Evolutionary conservation across 495 filamentous ascomycete genomes (phyloP), one percentile per base, ranked within the genome.

Genomic region (Podospora bellae-mahoneyi): DNA sequence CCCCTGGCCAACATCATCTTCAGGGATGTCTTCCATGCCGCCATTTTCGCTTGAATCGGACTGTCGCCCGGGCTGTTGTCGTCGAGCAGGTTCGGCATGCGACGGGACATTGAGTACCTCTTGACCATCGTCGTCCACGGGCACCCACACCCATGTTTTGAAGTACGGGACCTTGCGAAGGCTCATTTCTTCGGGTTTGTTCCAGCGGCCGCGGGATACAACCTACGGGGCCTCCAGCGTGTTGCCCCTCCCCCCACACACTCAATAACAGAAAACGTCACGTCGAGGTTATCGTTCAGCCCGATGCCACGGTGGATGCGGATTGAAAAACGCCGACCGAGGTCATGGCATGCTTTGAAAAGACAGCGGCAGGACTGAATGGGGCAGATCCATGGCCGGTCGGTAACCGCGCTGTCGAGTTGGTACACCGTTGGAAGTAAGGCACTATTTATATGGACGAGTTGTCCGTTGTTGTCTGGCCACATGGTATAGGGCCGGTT

Each of bases 351-450:
- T 1, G 55, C 13, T 27, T 13, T 56, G 27, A 64, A 75, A 15
- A 71, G 13, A 0, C 39, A 60, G 18, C 73, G 73, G 26, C 73
- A 75, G 6, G 57, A 65, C 10, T 71, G 64, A 9, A 73, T 32
- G 3, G 73, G 73, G 20, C 73, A 75, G 16, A 73, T 71, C 73
- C 73, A 75, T 1, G 68, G 70, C 9, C 68, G 70, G 16, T 60
- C 68, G 0, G 56, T 5, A 13, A 69, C 30, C 0, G 61, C 64
- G 13, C 23, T 62, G 62, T 70, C 68, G 2, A 53, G 39, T 27
- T 64, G 30, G 61, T 72, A 74, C 5, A 62, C 32, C 2, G 70
- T 69, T 2, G 72, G 72, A 5, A 74, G 1, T 13, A 72, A 20
- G 2, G 54, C 53, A 4, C 72, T 70, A 10, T 4, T 15, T 19